Base-by-base conservation (phyloP, 768 basidiomycete genomes). In the Galerina marginata region DNA sequence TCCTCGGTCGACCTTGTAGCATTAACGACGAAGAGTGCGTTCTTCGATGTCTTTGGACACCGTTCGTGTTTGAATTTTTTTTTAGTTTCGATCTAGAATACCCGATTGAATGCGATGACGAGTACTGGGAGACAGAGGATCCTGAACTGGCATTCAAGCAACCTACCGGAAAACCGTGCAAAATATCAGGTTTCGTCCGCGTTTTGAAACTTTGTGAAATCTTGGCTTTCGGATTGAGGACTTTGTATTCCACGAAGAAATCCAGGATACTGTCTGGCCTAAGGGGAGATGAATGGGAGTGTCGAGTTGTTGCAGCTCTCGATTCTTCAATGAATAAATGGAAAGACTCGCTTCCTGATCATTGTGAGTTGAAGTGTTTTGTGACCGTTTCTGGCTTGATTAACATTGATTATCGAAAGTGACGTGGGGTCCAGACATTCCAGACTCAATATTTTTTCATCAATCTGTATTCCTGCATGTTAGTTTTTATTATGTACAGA, bases 1-100 rank as follows among this genome's bases (percentile, higher is more conserved):
- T 81, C 48, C 76, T 90, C 39, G 92, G 92, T 10, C 79, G 92
- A n/a, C 86, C 89, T 0, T 80, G 84, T 54, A 83, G 85, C 2
- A 79, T 92, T 3, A 84, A 87, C 50, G 88, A 91, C 46, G 89
- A 89, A 72, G 91, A 91, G 86, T 88, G 63, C 59, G 87, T 15
- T 25, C 26, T 39, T 10, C 20, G 14, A 43, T 20, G 11, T 49
- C 4, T 16, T 3, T 15, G 1, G 14, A 9, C 50, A 12, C 29
- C 37, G 43, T 10, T 33, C 9, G 20, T 44, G 53, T 50, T 64
- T 20, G 20, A 26, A 62, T 23, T 46, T 26, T 29, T 12, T 20
- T 15, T 15, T 60, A 88, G 88, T 63, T 86, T 88, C 65, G 89
- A 92, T 61, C 77, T 86, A 3, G 89, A 89, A 44, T 76, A 84